Conservation (phyloP, 2,329 filamentous ascomycete species). For the Blumeria hordei region DNA sequence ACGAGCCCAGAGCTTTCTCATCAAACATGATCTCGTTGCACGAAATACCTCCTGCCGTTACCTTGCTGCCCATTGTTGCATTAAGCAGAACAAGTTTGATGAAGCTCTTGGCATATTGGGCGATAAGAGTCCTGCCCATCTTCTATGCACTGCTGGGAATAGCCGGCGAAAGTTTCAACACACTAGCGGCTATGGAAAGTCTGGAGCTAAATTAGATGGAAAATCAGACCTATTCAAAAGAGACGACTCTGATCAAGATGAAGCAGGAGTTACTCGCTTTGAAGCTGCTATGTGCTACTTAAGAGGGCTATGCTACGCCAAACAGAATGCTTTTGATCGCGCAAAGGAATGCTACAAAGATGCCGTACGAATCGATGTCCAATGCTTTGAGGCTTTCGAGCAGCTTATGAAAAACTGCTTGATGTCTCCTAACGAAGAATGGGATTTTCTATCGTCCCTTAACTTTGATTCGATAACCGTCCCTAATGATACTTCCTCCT, state of each 20-base stretch:
- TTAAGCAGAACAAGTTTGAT: slow-evolving; percentile 76
- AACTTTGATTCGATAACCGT: slow-evolving; percentile 67
- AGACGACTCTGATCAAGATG: slow-evolving; percentile 25
- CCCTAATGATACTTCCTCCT: slow-evolving; percentile 35
- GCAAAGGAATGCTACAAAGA: slow-evolving; percentile 98
- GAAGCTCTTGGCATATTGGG: slow-evolving; percentile 71
- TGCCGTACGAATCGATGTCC: slow-evolving; percentile 85
- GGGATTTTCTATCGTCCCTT: slow-evolving; percentile 46
- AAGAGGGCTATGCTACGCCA: slow-evolving; percentile 79
- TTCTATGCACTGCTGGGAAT: slow-evolving; percentile 44
- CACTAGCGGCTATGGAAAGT: slow-evolving; percentile 25
- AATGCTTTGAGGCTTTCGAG: slow-evolving; percentile 95
- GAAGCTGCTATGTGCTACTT: slow-evolving; percentile 97
- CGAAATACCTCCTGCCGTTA: slow-evolving; percentile 77
- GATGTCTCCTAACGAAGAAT: slow-evolving; percentile 52
- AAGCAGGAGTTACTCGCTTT: slow-evolving; percentile 54
- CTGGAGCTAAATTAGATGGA: slow-evolving; percentile 23
- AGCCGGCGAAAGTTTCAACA: slow-evolving; percentile 48
- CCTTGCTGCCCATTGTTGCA: slow-evolving; percentile 76
- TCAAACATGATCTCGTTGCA: slow-evolving; percentile 56
- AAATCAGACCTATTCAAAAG: slow-evolving; percentile 9
- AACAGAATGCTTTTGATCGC: slow-evolving; percentile 89
- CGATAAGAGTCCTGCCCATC: slow-evolving; percentile 78
- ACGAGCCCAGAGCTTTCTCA: slow-evolving; percentile 66
- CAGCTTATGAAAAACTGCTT: slow-evolving; percentile 93